Evolutionary conservation across 768 basidiomycete genomes (phyloP).

Genomic region (Boletus tylopilopsis): DNA sequence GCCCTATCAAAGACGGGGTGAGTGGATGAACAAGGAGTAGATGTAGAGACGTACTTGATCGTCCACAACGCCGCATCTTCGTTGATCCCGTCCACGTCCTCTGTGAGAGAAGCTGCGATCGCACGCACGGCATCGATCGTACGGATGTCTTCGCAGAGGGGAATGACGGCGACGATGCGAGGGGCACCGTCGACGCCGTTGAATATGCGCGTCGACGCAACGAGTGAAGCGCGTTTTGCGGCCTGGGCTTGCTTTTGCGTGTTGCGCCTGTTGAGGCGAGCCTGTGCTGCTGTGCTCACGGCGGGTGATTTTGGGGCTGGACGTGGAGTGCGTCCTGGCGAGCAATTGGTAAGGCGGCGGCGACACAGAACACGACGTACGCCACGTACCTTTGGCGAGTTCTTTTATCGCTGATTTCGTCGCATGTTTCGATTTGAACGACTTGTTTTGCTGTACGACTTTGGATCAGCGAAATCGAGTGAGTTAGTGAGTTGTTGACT

Average conservation of each 20-base stretch:
- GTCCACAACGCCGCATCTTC: constrained; percentile 43
- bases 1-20: constrained; percentile 44
- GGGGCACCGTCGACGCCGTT: constrained; percentile 75
- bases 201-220: constrained; percentile 75
- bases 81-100: constrained; percentile 26
- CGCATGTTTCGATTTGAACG: constrained; percentile 89
- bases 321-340: constrained; percentile 53
- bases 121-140: constrained; percentile 48
- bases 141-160: constrained; percentile 67
- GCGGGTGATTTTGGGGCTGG: constrained; percentile 50
- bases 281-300: constrained; percentile 57
- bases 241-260: constrained; percentile 80
- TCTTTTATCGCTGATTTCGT: constrained; percentile 83
- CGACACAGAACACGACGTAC: not conserved
- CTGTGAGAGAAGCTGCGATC: constrained; percentile 58
- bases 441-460: constrained; percentile 71
- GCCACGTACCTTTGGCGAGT: constrained; percentile 79
- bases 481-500: not conserved
- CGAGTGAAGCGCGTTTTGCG: constrained; percentile 63
- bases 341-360: not conserved
- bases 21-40: not conserved
- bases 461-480: not conserved
- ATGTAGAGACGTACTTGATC: constrained; percentile 52
- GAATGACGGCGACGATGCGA: constrained; percentile 84
- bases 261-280: constrained; percentile 75